These are phyloP conservation scores for Teunomyces barrocoloradensis DNA, from an alignment of 805 yeast genomes.

Conservation along the genomic window DNA sequence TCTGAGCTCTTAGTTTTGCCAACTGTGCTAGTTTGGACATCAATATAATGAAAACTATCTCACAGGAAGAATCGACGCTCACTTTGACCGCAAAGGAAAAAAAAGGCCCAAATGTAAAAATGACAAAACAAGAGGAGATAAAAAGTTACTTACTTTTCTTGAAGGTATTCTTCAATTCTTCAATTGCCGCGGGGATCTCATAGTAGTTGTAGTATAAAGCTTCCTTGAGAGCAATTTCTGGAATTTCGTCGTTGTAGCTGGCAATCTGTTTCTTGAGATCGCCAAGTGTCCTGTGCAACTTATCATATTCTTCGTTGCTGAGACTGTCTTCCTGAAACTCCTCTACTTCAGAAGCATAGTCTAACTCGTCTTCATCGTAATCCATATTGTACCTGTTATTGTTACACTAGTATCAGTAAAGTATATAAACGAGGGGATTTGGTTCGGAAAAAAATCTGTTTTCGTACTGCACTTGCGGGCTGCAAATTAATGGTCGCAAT, in stretches of 20 bases:
- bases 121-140: conserved; percentile 3
- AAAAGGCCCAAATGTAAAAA: neutral
- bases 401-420: neutral
- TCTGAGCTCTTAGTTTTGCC: conserved; percentile 18
- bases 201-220: conserved; percentile 59
- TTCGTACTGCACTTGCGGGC: neutral
- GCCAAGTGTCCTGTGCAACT: conserved; percentile 45
- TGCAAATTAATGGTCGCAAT: neutral
- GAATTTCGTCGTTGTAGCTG: conserved; percentile 42
- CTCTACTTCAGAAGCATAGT: conserved; percentile 27
- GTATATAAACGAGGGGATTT: neutral
- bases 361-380: conserved; percentile 25
- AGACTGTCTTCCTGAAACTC: conserved; percentile 38
- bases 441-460: neutral
- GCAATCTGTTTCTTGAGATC: conserved; percentile 33
- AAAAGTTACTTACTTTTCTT: conserved; percentile 47
- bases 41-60: neutral
- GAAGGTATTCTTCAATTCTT: conserved; percentile 40
- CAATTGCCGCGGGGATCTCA: conserved; percentile 50
- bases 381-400: conserved; percentile 7
- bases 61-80: neutral
- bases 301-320: conserved; percentile 40
- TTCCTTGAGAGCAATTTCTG: conserved; percentile 53
- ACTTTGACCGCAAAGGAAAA: neutral
- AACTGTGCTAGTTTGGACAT: conserved; percentile 25